Evolutionary conservation across 2,329 filamentous ascomycete genomes (phyloP), one percentile per base, ranked within the genome.

Genomic region (Xylaria hypoxylon): DNA sequence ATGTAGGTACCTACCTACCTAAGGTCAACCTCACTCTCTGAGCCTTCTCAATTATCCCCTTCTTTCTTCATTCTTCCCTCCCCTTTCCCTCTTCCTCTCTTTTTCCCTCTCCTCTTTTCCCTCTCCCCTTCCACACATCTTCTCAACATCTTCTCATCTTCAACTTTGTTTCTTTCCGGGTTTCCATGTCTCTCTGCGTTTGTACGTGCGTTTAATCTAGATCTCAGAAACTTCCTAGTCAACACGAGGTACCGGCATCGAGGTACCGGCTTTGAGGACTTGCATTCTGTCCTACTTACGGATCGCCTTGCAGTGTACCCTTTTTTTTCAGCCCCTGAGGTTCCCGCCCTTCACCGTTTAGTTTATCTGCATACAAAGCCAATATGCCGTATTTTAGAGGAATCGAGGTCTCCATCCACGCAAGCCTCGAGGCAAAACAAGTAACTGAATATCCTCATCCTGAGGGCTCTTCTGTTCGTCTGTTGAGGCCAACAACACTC

Each of bases 371-470:
- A 53, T 17, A 45, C 38, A 44, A 40, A 33, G 26, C 35, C 63
- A 74, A 55, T 11, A 87, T 87, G 85, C 85, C 85, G 17, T 80
- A 74, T 64, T 80, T 86, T 59, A 80, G 82, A 26, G 84, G 83
- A 10, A 78, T 87, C 58, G 80, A 85, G 31, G 65, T 87, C 26
- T 82, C 80, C 2, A 73, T 87, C 44, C 72, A 80, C 19, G 74
- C 79, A 2, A 77, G 80, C 47, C 73, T 78, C 17, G 75, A 77
- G 2, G 71, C 77, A 10, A 73, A 78, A 50, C 75, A 72, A 22
- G 78, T 88, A 2, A 81, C 82, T 15, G 86, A 89, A 71, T 87
- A 85, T 71, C 83, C 84, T 22, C 85, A 88, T 67, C 85, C 85
- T 0, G 84, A 87, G 56, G 80, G 79, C 56, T 82, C 82, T 0